Conservation (phyloP, 1,139 yeast genomes). For the Diutina pseudorugosa region DNA sequence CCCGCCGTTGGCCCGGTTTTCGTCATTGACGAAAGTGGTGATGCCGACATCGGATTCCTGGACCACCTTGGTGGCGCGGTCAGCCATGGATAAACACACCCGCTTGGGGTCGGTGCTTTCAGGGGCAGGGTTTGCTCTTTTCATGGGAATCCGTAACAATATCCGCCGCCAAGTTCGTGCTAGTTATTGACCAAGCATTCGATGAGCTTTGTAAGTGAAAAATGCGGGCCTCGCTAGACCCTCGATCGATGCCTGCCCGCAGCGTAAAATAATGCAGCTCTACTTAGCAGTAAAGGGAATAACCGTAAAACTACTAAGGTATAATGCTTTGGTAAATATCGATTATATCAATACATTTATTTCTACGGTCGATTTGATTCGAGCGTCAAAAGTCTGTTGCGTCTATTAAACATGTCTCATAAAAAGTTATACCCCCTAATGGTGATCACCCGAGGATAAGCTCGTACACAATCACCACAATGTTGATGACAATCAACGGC, state of each 20-base stretch:
- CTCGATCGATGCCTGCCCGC: neutral
- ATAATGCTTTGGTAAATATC: too few relatives aligned
- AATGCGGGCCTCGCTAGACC: neutral
- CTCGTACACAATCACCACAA: constrained; percentile 59
- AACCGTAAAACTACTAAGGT: too few relatives aligned
- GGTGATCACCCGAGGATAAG: constrained; percentile 47
- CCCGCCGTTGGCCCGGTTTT: constrained; percentile 37
- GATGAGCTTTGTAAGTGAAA: neutral
- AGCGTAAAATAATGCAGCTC: too few relatives aligned
- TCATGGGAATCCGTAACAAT: neutral
- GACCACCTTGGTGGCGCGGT: neutral
- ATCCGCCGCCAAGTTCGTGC: neutral
- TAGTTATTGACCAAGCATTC: constrained; percentile 2
- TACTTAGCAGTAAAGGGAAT: too few relatives aligned
- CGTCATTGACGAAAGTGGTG: constrained; percentile 45
- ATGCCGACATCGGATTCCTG: constrained; percentile 76
- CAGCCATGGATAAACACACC: neutral
- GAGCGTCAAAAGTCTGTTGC: too few relatives aligned
- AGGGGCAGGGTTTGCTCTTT: neutral
- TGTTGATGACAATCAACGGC: constrained; percentile 59
- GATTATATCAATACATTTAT: too few relatives aligned
- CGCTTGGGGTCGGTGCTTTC: neutral
- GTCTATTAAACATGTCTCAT: neutral
- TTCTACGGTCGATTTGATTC: too few relatives aligned
- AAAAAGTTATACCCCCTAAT: neutral